Evolutionary conservation across 169 alveolate genomes (phyloP), one percentile per base, ranked within the genome.

Genomic region (Plasmodium billcollinsi): DNA sequence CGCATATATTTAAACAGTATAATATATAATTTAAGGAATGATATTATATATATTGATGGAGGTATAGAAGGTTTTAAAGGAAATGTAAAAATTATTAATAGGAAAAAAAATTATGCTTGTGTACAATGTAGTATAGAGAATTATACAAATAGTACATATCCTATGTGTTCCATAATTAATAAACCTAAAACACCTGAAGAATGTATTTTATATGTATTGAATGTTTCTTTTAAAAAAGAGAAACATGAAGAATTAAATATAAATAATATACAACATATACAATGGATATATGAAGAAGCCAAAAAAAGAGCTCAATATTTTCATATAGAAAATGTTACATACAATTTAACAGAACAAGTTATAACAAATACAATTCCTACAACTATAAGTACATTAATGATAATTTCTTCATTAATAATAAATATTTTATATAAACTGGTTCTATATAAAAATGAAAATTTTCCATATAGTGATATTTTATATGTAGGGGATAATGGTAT

Each of bases 21-120:
- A 29, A 54, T 75, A 24, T 75, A 63, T 52, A 75, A 66, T 33
- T 89, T 62, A 69, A 20, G 39, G 5, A 54, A 56, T 6, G 47
- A 54, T 5, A 89, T 88, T 39, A 43, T 90, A 39, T 74, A 88
- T 47, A 78, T 93, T 43, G 96, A 93, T 75, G 94, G 96, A 5
- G 96, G 96, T 14, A 90, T 94, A 20, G 95, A 93, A 65, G 94
- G 88, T 15, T 75, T 93, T 24, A 88, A 80, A 11, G 96, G 94
- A 12, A 93, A 85, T 56, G 88, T 90, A 43, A 86, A 94, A 59
- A 91, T 88, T 18, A 69, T 93, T 6, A 71, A 73, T 49, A 74
- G 74, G 11, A 49, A 70, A 3, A 39, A 33, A 8, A 59, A 91
- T 33, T 65, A 90, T 47, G 96, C 91, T 6, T 93, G 96, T 43